Evolutionary conservation across 352 stramenopile species (phyloP).

Genomic region (Pythium volutum): DNA sequence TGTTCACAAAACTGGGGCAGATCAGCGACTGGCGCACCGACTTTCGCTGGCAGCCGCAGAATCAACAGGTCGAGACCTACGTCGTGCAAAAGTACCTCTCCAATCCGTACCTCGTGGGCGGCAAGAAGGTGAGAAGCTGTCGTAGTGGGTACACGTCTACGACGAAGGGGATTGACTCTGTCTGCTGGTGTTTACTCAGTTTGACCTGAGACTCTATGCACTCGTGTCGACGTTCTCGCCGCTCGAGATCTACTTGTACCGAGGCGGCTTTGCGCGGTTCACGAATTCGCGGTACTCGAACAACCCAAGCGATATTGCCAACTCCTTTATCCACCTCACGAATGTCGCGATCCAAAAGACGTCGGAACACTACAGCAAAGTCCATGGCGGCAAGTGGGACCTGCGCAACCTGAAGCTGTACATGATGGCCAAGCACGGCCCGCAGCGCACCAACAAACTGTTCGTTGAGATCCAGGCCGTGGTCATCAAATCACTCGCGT

Average conservation of each 20-base stretch:
- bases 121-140: constrained; percentile 80
- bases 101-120: constrained; percentile 91
- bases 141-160: not conserved
- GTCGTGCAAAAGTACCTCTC: constrained; percentile 94
- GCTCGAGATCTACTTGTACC: constrained; percentile 91
- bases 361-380: constrained; percentile 92
- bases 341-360: constrained; percentile 96
- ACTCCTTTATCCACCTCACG: constrained; percentile 93
- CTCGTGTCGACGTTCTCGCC: constrained; percentile 92
- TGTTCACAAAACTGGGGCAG: constrained; percentile 92
- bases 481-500: constrained; percentile 83
- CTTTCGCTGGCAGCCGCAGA: constrained; percentile 73
- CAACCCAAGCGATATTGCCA: constrained; percentile 86
- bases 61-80: constrained; percentile 89
- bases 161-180: not conserved
- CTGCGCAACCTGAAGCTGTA: constrained; percentile 89
- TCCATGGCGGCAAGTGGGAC: constrained; percentile 91
- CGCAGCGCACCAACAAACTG: constrained; percentile 74
- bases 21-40: constrained; percentile 93
- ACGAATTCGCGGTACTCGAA: constrained; percentile 90
- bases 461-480: constrained; percentile 91
- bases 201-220: constrained; percentile 92
- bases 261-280: constrained; percentile 90
- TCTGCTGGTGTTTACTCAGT: constrained; percentile 38
- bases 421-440: constrained; percentile 88